These are phyloP conservation scores for Bruguiera hainesii DNA, from an alignment of 441 rosid genomes.

Conservation along the genomic window DNA sequence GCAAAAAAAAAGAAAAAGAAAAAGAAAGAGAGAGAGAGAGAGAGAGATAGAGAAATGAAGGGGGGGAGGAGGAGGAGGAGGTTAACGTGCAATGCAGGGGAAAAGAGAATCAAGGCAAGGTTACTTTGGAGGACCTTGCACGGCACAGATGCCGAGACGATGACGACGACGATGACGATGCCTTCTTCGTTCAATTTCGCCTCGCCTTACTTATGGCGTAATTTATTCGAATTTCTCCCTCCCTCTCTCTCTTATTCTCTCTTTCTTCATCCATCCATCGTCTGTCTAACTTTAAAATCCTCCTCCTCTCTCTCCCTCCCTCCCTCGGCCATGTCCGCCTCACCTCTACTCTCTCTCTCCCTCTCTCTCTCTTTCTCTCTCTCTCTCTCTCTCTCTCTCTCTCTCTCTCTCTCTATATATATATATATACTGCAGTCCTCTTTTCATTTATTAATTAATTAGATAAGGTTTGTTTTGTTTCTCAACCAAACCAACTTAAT, in stretches of 20 bases:
- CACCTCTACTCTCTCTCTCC: constrained; percentile 9
- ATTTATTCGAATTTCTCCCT: constrained; percentile 46
- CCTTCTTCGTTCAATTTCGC: constrained; percentile 40
- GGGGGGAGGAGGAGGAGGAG: constrained; percentile 10
- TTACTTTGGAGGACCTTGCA: constrained; percentile 37
- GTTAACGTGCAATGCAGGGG: constrained; percentile 69
- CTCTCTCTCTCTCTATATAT: too few species aligned
- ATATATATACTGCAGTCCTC: background rate
- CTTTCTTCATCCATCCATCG: background rate
- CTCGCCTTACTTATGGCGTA: constrained; percentile 69
- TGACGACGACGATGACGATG: constrained; percentile 11
- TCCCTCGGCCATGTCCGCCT: constrained; percentile 12
- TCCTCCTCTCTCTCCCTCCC: constrained; percentile 10
- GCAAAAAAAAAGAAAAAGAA: background rate
- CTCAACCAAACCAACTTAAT: background rate
- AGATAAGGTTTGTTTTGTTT: constrained; percentile 15
- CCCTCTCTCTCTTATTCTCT: constrained; percentile 4
- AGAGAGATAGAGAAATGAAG: background rate
- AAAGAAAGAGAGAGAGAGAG: background rate
- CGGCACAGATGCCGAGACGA: constrained; percentile 46
- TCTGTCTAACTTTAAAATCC: constrained; percentile 23
- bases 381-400: too few species aligned
- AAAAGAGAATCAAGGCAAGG: constrained; percentile 37
- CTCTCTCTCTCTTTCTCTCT: background rate
- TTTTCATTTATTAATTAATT: background rate